Conservation (phyloP, 495 filamentous ascomycete species). For the Lophiotrema nucula region DNA sequence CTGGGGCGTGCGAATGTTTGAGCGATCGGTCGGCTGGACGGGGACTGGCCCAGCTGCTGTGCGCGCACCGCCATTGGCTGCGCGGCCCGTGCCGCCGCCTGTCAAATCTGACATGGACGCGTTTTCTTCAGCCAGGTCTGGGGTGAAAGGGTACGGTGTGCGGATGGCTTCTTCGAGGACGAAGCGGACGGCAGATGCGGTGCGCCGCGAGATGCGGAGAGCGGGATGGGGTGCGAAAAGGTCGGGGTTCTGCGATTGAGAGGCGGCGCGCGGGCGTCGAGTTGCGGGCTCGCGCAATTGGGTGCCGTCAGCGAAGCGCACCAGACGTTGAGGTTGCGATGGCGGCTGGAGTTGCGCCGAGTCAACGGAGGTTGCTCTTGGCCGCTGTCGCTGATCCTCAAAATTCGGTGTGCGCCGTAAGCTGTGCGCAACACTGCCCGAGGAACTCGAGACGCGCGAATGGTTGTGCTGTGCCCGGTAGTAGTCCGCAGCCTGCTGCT, state of each 20-base stretch:
- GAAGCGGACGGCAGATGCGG: conserved; percentile 80
- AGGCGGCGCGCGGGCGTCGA: conserved; percentile 28
- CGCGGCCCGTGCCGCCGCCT: conserved; percentile 35
- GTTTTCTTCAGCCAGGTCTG: conserved; percentile 85
- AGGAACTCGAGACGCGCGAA: conserved; percentile 52
- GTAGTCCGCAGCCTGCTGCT: conserved; percentile 48
- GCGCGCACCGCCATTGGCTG: conserved; percentile 43
- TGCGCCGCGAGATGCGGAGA: conserved; percentile 61
- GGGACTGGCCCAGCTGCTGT: conserved; percentile 40
- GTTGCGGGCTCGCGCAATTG: conserved; percentile 23
- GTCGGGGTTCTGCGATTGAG: conserved; percentile 26
- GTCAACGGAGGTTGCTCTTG: conserved; percentile 34
- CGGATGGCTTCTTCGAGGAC: conserved; percentile 88
- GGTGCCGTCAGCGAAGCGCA: conserved; percentile 33
- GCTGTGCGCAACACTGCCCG: conserved; percentile 48
- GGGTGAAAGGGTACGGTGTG: conserved; percentile 77
- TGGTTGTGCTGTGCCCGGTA: conserved; percentile 35
- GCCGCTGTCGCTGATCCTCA: conserved; percentile 42
- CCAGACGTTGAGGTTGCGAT: conserved; percentile 33
- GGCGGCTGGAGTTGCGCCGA: conserved; percentile 38
- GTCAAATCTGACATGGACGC: conserved; percentile 72
- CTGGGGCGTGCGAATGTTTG: conserved; percentile 40
- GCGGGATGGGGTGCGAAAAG: conserved; percentile 49
- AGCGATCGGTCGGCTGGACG: conserved; percentile 33
- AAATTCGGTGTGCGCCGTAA: conserved; percentile 52